Conservation (phyloP, 805 yeast species). For the Lipomyces yamanashiensis region DNA sequence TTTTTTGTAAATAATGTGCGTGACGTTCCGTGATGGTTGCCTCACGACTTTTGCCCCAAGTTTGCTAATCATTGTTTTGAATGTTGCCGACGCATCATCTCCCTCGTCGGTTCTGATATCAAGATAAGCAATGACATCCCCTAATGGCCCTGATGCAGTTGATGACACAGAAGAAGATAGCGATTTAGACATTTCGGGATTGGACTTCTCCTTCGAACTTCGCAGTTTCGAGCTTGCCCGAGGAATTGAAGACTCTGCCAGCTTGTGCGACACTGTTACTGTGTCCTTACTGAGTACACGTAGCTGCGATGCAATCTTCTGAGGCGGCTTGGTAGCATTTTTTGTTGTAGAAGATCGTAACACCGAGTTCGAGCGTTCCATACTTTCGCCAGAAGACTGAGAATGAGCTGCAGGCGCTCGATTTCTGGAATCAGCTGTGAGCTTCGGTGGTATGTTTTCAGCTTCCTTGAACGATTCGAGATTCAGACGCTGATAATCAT, state of each 20-base stretch:
- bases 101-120: conserved; percentile 34
- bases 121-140: conserved; percentile 29
- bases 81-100: conserved; percentile 35
- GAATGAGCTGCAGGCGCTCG: not conserved
- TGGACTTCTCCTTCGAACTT: not conserved
- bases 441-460: no score
- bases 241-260: not conserved
- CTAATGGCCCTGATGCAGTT: conserved; percentile 10
- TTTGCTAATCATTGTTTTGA: conserved; percentile 17
- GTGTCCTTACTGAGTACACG: not conserved
- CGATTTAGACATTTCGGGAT: not conserved
- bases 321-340: conserved; percentile 14
- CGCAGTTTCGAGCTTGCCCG: not conserved
- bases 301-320: not conserved
- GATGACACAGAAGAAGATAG: not conserved
- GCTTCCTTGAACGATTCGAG: no score
- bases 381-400: not conserved
- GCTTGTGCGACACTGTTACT: not conserved
- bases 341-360: not conserved
- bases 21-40: conserved; percentile 20
- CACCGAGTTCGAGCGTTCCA: not conserved
- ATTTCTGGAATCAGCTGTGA: no score
- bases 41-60: conserved; percentile 35
- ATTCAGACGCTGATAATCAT: no score
- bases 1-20: conserved; percentile 36